Conservation (phyloP, 2,329 filamentous ascomycete genomes). For the Parascedosporium putredinis region DNA sequence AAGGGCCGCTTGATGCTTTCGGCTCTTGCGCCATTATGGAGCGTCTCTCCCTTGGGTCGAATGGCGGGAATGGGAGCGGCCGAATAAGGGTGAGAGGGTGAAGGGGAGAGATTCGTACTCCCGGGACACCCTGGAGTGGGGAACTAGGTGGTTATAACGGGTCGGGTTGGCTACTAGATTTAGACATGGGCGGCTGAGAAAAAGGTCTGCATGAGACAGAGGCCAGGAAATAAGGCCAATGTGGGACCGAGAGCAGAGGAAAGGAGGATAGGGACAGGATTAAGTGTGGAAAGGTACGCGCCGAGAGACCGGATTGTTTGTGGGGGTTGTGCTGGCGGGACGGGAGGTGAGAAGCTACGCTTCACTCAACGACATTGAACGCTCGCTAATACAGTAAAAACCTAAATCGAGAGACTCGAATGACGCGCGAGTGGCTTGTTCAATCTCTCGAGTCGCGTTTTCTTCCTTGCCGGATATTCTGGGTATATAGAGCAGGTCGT, state of each 20-base stretch:
- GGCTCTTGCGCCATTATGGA: conserved; percentile 4
- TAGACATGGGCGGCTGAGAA: background rate
- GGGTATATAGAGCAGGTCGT: background rate
- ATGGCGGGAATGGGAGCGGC: no score
- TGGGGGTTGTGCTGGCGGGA: background rate
- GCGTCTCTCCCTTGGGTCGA: background rate
- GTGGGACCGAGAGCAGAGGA: background rate
- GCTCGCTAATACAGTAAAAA: no score
- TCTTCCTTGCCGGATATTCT: background rate
- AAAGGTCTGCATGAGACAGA: background rate
- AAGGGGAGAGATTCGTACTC: background rate
- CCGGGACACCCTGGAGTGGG: background rate
- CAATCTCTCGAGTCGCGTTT: background rate
- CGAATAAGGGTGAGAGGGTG: background rate
- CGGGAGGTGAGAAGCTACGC: background rate
- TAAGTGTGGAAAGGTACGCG: background rate
- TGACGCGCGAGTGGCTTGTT: background rate
- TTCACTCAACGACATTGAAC: no score
- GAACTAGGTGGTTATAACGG: background rate
- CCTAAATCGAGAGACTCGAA: no score
- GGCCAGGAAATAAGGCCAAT: background rate
- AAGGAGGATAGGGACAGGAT: no score
- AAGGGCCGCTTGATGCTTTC: background rate
- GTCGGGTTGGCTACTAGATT: background rate
- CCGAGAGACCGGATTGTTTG: background rate